Evolutionary conservation across 2,329 filamentous ascomycete species (phyloP).

Genomic region (Pezizomycotina sp.): DNA sequence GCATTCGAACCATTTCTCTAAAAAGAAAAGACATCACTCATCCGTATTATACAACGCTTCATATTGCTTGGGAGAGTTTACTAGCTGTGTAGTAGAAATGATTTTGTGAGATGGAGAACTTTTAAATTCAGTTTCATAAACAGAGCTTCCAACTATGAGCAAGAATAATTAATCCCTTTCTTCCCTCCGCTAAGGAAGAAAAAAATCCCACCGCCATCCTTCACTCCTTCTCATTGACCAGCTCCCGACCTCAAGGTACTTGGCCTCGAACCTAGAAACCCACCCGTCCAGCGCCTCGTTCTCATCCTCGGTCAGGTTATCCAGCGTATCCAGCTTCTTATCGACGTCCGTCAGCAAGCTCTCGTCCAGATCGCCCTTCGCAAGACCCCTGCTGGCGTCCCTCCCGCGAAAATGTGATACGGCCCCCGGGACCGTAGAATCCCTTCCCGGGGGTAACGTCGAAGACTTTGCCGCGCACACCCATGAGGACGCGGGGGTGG

Average conservation of each 20-base stretch:
- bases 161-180: too few species aligned
- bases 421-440: conserved; percentile 91
- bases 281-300: conserved; percentile 50
- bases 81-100: too few species aligned
- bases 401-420: conserved; percentile 93
- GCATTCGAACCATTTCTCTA: too few species aligned
- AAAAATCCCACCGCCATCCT: not conserved
- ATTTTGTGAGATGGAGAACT: too few species aligned
- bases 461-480: conserved; percentile 81
- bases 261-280: conserved; percentile 85
- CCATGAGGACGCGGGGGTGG: conserved; percentile 63
- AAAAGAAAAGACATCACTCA: too few species aligned
- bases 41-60: too few species aligned
- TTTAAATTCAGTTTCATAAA: too few species aligned
- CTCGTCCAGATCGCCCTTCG: conserved; percentile 82
- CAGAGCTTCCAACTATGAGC: too few species aligned
- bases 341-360: conserved; percentile 75
- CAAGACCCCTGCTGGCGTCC: conserved; percentile 75
- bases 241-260: conserved; percentile 82
- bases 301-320: conserved; percentile 43
- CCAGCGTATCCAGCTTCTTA: conserved; percentile 36
- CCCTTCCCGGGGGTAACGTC: conserved; percentile 74
- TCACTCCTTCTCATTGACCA: conserved; percentile 40
- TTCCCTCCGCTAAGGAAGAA: too few species aligned
- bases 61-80: too few species aligned